Percentiles rank a stretch among this genome's conserved stretches.
Conservation (phyloP, 352 stramenopile species). For the Elongisporangium senticosum region DNA sequence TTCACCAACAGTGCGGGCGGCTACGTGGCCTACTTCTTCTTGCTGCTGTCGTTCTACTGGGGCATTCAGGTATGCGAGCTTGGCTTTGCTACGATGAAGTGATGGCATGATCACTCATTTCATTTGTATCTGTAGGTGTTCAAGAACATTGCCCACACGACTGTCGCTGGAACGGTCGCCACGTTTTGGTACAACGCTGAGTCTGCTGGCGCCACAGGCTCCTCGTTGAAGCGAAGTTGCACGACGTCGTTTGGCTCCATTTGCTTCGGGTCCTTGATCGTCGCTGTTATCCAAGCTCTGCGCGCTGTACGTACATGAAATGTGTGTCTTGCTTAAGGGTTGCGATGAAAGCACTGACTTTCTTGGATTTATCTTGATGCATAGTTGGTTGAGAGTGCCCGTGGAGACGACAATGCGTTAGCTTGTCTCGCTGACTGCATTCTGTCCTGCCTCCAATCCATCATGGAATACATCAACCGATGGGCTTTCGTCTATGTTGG, state of each 20-base stretch:
- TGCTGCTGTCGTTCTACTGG: slow-evolving; percentile 95
- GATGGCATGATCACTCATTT: not conserved
- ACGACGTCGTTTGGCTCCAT: slow-evolving; percentile 95
- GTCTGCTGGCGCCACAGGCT: slow-evolving; percentile 75
- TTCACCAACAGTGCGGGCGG: slow-evolving; percentile 24
- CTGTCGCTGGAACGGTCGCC: slow-evolving; percentile 89
- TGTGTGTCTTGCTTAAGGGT: not conserved
- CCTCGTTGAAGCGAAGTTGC: slow-evolving; percentile 75
- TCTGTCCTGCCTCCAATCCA: slow-evolving; percentile 69
- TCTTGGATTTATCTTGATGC: slow-evolving; percentile 2
- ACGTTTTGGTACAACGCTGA: slow-evolving; percentile 94
- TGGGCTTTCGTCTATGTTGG: slow-evolving; percentile 95
- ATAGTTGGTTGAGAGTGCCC: slow-evolving; percentile 65
- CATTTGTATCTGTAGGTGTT: slow-evolving; percentile 36
- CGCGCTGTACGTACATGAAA: slow-evolving; percentile 44
- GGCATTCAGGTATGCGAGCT: slow-evolving; percentile 61
- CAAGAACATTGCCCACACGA: slow-evolving; percentile 92
- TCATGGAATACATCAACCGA: slow-evolving; percentile 92
- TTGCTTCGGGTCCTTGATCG: slow-evolving; percentile 91
- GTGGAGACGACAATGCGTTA: slow-evolving; percentile 60
- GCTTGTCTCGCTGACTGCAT: slow-evolving; percentile 84
- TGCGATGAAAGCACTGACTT: not conserved
- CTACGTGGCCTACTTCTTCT: slow-evolving; percentile 65
- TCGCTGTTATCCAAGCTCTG: slow-evolving; percentile 90
- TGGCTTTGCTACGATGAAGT: not conserved